Percentiles rank a stretch among this genome's conserved stretches.
Conservation (phyloP, 1,284 basidiomycete species). For the Ustilago curta region DNA sequence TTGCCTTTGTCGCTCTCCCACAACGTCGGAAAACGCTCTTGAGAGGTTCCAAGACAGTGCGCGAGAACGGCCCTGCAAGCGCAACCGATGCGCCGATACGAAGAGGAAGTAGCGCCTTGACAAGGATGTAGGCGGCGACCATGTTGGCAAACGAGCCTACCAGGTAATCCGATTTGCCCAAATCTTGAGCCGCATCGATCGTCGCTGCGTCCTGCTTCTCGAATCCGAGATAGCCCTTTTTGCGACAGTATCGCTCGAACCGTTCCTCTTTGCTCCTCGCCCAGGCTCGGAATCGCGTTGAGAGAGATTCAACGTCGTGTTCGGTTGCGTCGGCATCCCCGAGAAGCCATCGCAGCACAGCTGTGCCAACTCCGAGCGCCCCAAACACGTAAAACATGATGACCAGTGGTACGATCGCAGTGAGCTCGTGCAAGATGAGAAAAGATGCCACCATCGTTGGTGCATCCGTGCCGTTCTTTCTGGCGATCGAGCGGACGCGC, state of each 20-base stretch:
- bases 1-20: background rate
- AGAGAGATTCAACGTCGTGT: constrained; percentile 8
- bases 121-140: constrained; percentile 83
- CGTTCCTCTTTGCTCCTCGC: constrained; percentile 69
- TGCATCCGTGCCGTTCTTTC: constrained; percentile 75
- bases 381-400: constrained; percentile 81
- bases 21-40: constrained; percentile 26
- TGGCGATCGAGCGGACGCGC: constrained; percentile 48
- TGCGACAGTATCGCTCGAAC: constrained; percentile 78
- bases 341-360: constrained; percentile 73
- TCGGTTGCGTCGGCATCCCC: constrained; percentile 15
- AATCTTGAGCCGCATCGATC: constrained; percentile 40
- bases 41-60: constrained; percentile 76
- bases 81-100: constrained; percentile 82
- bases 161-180: constrained; percentile 72
- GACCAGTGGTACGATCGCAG: constrained; percentile 82
- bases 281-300: constrained; percentile 28
- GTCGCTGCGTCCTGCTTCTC: constrained; percentile 72
- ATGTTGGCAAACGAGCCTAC: constrained; percentile 63
- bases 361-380: constrained; percentile 79
- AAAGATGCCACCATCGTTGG: constrained; percentile 84
- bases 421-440: constrained; percentile 85
- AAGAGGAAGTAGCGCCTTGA: constrained; percentile 84
- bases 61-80: constrained; percentile 80
- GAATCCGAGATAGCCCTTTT: constrained; percentile 85